Conservation (phyloP, 495 filamentous ascomycete genomes). For the Annulohypoxylon moriforme region DNA sequence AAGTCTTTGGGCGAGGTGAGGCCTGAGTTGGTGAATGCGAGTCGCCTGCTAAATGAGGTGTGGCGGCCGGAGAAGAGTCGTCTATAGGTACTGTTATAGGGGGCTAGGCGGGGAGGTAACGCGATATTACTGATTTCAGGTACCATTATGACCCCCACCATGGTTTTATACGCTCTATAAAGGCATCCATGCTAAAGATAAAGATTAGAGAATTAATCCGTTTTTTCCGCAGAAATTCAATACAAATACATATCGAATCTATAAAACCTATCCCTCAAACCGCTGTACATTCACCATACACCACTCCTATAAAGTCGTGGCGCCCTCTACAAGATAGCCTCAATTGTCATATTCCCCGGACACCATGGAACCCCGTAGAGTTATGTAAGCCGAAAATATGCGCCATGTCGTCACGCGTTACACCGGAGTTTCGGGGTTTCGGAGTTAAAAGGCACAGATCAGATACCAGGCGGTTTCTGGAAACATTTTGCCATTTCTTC, state of each 20-base stretch:
- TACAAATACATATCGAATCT: background rate
- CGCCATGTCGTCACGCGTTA: background rate
- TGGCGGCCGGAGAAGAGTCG: constrained; percentile 47
- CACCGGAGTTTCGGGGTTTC: background rate
- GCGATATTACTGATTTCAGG: background rate
- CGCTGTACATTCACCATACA: background rate
- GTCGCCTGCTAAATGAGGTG: constrained; percentile 45
- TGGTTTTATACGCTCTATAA: background rate
- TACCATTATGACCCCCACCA: background rate
- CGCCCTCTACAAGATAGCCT: background rate
- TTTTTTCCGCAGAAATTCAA: too few species aligned
- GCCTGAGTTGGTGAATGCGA: constrained; percentile 47
- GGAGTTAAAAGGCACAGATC: background rate
- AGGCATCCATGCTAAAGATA: too few species aligned
- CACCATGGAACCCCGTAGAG: too few species aligned
- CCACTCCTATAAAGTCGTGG: background rate
- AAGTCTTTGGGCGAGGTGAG: constrained; percentile 35
- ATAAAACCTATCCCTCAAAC: background rate
- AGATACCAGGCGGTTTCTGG: background rate
- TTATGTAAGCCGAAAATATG: background rate
- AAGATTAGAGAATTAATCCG: too few species aligned
- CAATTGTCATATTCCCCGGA: background rate
- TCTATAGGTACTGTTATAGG: constrained; percentile 13
- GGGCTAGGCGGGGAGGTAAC: background rate
- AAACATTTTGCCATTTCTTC: background rate